These are phyloP conservation scores for Diaporthe sp. DNA, from an alignment of 2,329 filamentous ascomycete genomes.

Conservation along the genomic window DNA sequence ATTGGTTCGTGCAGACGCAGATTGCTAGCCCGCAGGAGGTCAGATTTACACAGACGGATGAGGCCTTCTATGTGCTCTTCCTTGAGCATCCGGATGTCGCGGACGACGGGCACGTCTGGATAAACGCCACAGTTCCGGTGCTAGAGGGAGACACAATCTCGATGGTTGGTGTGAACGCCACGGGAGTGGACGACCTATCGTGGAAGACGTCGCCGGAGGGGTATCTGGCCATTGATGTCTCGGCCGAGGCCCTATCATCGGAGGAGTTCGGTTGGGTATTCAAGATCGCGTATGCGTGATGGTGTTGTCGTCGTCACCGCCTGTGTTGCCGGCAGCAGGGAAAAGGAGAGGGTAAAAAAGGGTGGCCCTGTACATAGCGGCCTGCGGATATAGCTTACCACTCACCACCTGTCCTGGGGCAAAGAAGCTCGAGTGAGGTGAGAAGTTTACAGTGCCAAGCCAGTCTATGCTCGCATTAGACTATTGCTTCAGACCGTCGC, in stretches of 20 bases:
- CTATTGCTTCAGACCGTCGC: conserved; percentile 33
- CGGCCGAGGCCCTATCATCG: conserved; percentile 46
- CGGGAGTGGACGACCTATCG: conserved; percentile 20
- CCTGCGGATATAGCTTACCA: conserved; percentile 21
- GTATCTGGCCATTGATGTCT: conserved; percentile 49
- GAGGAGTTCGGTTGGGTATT: conserved; percentile 59
- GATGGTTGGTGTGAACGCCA: conserved; percentile 53
- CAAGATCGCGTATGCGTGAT: conserved; percentile 52
- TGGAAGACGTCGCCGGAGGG: conserved; percentile 39
- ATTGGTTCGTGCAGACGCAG: conserved; percentile 62
- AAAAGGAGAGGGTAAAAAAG: background rate
- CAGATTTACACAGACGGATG: conserved; percentile 59
- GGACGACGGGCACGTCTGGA: conserved; percentile 50
- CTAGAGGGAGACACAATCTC: conserved; percentile 57
- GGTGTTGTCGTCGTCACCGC: background rate
- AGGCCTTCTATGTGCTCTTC: conserved; percentile 62
- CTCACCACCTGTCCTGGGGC: background rate
- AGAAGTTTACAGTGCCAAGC: conserved; percentile 30
- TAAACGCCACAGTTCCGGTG: conserved; percentile 58
- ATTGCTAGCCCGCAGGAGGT: conserved; percentile 50
- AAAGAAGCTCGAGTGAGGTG: conserved; percentile 1
- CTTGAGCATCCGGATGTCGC: conserved; percentile 51
- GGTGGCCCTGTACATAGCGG: conserved; percentile 11
- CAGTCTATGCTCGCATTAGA: conserved; percentile 32
- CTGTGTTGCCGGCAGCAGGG: background rate